Evolutionary conservation across 1,284 basidiomycete genomes (phyloP).

Genomic region (Tylopilus sp.): DNA sequence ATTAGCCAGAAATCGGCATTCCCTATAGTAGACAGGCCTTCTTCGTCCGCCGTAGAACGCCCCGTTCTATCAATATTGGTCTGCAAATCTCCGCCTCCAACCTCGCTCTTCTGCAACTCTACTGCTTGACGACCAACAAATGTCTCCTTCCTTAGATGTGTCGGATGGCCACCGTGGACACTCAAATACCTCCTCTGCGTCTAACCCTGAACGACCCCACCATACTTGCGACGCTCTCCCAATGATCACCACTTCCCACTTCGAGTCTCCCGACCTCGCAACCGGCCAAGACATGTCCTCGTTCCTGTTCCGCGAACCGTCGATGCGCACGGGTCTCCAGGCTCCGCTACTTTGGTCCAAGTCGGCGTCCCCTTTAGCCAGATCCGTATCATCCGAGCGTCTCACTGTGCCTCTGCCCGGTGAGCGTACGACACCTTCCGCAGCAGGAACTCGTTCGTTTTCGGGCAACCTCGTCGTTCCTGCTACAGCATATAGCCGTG

Average conservation of each 20-base stretch:
- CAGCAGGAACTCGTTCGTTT: constrained; percentile 1
- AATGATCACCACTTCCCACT: constrained; percentile 21
- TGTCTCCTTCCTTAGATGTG: constrained; percentile 30
- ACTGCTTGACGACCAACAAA: constrained; percentile 35
- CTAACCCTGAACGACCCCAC: neutral
- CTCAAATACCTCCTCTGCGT: constrained; percentile 29
- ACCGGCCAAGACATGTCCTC: constrained; percentile 22
- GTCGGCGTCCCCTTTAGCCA: neutral
- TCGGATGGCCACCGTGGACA: neutral
- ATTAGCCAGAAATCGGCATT: constrained; percentile 23
- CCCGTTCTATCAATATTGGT: constrained; percentile 22
- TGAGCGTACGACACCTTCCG: constrained; percentile 2
- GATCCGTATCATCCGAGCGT: constrained; percentile 8
- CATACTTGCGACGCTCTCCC: constrained; percentile 6
- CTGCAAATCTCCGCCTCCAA: constrained; percentile 31
- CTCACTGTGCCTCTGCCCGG: constrained; percentile 4
- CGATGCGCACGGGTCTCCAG: constrained; percentile 9
- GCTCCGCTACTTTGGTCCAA: constrained; percentile 7
- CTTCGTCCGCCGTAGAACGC: constrained; percentile 19
- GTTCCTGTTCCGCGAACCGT: constrained; percentile 19
- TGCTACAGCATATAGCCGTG: neutral
- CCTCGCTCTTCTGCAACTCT: constrained; percentile 19
- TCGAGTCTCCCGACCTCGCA: constrained; percentile 11
- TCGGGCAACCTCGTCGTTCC: constrained; percentile 9
- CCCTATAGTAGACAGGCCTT: constrained; percentile 13